Evolutionary conservation across 441 rosid species (phyloP).

Genomic region (Pelargonium myrrhifolium): DNA sequence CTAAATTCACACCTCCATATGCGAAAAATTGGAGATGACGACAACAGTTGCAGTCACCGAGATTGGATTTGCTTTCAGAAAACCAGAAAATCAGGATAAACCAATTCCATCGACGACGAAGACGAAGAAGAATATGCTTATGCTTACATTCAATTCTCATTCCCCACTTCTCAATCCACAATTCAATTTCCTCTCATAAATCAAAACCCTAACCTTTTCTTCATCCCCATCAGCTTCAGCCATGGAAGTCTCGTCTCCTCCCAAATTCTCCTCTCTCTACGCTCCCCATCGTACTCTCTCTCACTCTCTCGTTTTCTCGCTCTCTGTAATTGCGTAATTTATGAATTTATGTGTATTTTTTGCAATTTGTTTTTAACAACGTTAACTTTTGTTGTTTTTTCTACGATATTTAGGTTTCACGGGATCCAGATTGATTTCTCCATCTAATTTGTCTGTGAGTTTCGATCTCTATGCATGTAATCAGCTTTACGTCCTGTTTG

Average conservation of each 20-base stretch:
- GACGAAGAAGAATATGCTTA: background rate
- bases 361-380: background rate
- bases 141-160: background rate
- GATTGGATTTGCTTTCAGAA: too few relatives aligned
- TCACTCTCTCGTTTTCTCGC: background rate
- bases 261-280: constrained; percentile 6
- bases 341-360: background rate
- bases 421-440: constrained; percentile 2
- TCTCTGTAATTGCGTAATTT: background rate
- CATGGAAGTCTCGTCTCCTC: constrained; percentile 9
- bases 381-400: background rate
- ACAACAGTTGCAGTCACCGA: too few relatives aligned
- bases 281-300: background rate
- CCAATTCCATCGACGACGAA: background rate
- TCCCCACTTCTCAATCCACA: background rate
- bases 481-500: background rate
- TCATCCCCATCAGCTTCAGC: background rate
- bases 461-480: background rate
- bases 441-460: background rate
- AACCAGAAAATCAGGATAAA: too few relatives aligned
- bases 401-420: background rate
- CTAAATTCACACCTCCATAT: too few relatives aligned
- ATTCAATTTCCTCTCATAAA: background rate
- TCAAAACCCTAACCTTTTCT: constrained; percentile 3
- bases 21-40: too few relatives aligned